Base-by-base conservation (phyloP, 2,329 filamentous ascomycete genomes). In the Cryphonectria japonica region DNA sequence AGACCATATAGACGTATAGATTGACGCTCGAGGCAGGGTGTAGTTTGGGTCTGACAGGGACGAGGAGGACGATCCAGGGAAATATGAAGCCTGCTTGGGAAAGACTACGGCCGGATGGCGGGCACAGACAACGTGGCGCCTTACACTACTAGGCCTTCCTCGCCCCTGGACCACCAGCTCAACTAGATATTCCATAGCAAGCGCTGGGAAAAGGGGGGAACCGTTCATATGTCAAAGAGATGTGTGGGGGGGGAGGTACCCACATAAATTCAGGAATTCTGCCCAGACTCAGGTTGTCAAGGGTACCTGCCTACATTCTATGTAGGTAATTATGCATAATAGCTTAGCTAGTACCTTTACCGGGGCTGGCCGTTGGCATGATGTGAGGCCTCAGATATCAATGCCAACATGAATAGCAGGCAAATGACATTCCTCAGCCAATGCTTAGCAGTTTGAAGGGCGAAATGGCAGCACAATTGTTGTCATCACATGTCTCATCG, bases 241-340 rank as follows among this genome's bases (percentile, higher is more conserved):
- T 34, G 59, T 39, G 34, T 11, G 34, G 59, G 39, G 29, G 34
- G 22, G 34, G 59, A 26, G 29, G 16, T 19, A 13, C 5, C 7
- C 59, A 61, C 59, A n/a, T 4, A n/a, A 59, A n/a, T n/a, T 32
- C 13, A 59, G 29, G 14, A 16, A 32, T 34, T 32, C 54, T 34
- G 5, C 19, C 26, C 5, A 26, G 29, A 34, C 9, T 16, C 32
- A 32, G 26, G 29, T 11, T 32, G 4, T 32, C 29, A 34, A 29
- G 54, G 54, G 26, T 32, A 16, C 54, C 14, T 59, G 29, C 13
- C 26, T 59, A 59, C 29, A 34, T 59, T 1, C 29, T 32, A 19
- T 59, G 54, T 32, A 59, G 54, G 29, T 59, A 6, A 7, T 59
- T 59, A 59, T 34, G 54, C 54, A 59, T 59, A 59, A 59, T 19